Percentiles rank a stretch among this genome's conserved stretches.
phyloP scores from a whole-genome alignment of 2,329 filamentous ascomycete species.

The Monilinia fructicola region DNA sequence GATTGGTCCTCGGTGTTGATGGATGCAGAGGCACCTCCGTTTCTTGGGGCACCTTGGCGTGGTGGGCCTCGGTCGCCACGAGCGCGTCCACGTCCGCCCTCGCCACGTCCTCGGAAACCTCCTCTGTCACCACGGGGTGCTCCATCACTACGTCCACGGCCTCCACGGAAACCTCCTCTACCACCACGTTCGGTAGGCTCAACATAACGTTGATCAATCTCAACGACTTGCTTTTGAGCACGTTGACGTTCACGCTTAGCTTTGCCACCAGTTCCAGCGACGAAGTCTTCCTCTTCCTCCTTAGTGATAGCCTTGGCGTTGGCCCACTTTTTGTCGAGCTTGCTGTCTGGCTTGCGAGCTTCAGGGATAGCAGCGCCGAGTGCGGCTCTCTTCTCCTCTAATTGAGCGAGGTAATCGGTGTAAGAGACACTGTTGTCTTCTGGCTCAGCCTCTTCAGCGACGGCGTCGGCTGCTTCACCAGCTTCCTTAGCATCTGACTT shows the following conservation, averaged over 20 bases:
- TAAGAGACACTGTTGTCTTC: slow-evolving; percentile 87
- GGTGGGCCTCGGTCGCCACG: slow-evolving; percentile 47
- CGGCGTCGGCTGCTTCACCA: slow-evolving; percentile 42
- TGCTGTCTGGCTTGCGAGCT: slow-evolving; percentile 84
- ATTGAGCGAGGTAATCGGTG: slow-evolving; percentile 79
- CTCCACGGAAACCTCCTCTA: slow-evolving; percentile 53
- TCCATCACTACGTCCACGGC: slow-evolving; percentile 52
- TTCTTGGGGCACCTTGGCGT: slow-evolving; percentile 42
- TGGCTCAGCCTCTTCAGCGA: slow-evolving; percentile 49
- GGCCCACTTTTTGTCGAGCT: slow-evolving; percentile 90
- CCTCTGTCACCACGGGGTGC: slow-evolving; percentile 47
- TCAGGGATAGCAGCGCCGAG: slow-evolving; percentile 64
- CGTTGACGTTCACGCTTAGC: slow-evolving; percentile 80
- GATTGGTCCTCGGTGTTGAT: slow-evolving; percentile 51
- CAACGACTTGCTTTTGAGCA: slow-evolving; percentile 86
- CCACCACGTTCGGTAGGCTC: slow-evolving; percentile 64
- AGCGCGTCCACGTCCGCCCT: slow-evolving; percentile 51
- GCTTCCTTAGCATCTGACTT: slow-evolving; percentile 78
- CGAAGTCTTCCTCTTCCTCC: slow-evolving; percentile 70
- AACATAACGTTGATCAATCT: slow-evolving; percentile 82
- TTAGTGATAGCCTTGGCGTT: slow-evolving; percentile 71
- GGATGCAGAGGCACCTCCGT: slow-evolving; percentile 37
- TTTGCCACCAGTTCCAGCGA: slow-evolving; percentile 74
- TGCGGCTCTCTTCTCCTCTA: slow-evolving; percentile 72
- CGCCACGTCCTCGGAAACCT: slow-evolving; percentile 48